Evolutionary conservation across 345 rosid species (phyloP).

Genomic region (Bruguiera parviflora): DNA sequence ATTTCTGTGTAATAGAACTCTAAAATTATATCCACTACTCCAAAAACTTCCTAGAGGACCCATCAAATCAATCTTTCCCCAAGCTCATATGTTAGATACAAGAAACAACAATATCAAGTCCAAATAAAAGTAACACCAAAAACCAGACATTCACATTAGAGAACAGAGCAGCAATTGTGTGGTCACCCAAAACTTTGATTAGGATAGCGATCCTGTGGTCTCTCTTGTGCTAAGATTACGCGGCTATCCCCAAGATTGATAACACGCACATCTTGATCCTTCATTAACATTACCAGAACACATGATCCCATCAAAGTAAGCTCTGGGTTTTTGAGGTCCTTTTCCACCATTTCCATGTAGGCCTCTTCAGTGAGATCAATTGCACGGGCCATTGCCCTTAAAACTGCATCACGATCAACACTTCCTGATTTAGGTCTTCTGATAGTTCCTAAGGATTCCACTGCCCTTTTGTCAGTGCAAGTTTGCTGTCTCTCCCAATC

Average conservation of each 20-base stretch:
- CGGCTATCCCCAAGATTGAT: slow-evolving; percentile 97
- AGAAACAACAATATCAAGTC: no score
- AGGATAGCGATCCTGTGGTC: slow-evolving; percentile 69
- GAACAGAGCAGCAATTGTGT: no score
- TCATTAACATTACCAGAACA: slow-evolving; percentile 92
- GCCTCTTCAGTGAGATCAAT: slow-evolving; percentile 72
- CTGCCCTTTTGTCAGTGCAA: slow-evolving; percentile 55
- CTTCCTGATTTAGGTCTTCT: slow-evolving; percentile 78
- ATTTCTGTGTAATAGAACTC: no score
- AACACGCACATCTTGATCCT: slow-evolving; percentile 92
- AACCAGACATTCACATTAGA: no score
- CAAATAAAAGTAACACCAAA: no score
- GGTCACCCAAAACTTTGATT: slow-evolving; percentile 54
- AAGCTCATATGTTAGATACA: no score
- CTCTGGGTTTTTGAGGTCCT: slow-evolving; percentile 74
- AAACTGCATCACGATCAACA: slow-evolving; percentile 73
- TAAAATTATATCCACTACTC: no score
- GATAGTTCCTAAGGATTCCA: slow-evolving; percentile 60
- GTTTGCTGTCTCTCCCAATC: slow-evolving; percentile 92
- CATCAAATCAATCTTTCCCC: no score
- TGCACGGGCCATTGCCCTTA: slow-evolving; percentile 79
- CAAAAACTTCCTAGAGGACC: no score
- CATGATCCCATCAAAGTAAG: slow-evolving; percentile 97
- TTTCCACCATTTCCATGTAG: slow-evolving; percentile 94
- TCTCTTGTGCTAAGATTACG: slow-evolving; percentile 82